A percentile compares a stretch with the other conserved stretches of the same genome.
These are phyloP conservation scores for Phytophthora cactorum DNA, from an alignment of 352 stramenopile species.

Conservation along the genomic window DNA sequence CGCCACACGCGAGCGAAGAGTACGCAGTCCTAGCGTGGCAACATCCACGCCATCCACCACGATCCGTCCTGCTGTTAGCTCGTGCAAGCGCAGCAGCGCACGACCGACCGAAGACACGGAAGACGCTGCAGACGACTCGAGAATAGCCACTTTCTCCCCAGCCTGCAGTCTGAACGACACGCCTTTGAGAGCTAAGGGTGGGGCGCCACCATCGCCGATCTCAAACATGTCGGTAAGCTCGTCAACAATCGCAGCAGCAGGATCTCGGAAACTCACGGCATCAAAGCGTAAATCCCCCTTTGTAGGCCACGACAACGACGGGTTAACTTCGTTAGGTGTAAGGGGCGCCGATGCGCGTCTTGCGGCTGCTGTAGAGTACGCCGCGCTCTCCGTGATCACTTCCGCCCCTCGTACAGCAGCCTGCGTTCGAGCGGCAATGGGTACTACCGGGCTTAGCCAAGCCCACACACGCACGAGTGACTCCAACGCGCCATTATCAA, in stretches of 20 bases:
- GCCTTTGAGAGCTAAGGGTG: conserved; percentile 43
- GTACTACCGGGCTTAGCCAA: conserved; percentile 47
- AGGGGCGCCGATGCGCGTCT: conserved; percentile 22
- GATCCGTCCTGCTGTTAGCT: conserved; percentile 90
- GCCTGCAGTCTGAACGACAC: conserved; percentile 81
- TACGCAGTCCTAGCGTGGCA: conserved; percentile 76
- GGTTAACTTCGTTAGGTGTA: conserved; percentile 43
- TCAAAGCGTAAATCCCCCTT: conserved; percentile 90
- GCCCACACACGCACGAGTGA: conserved; percentile 86
- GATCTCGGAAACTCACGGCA: conserved; percentile 92
- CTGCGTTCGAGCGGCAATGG: conserved; percentile 32
- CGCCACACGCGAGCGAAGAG: conserved; percentile 88
- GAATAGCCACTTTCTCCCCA: conserved; percentile 92
- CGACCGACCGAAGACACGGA: conserved; percentile 84
- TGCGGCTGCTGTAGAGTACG: conserved; percentile 29
- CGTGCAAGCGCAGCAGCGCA: conserved; percentile 93
- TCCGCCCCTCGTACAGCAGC: conserved; percentile 29
- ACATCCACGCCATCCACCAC: conserved; percentile 94
- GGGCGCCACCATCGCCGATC: conserved; percentile 60
- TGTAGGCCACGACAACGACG: conserved; percentile 79
- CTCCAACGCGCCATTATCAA: conserved; percentile 89
- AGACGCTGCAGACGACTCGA: conserved; percentile 89
- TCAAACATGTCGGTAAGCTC: conserved; percentile 36
- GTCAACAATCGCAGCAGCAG: conserved; percentile 34
- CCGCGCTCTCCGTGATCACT: conserved; percentile 34